Base-by-base conservation (phyloP, 1,284 basidiomycete genomes). In the Golubevia sp. region DNA sequence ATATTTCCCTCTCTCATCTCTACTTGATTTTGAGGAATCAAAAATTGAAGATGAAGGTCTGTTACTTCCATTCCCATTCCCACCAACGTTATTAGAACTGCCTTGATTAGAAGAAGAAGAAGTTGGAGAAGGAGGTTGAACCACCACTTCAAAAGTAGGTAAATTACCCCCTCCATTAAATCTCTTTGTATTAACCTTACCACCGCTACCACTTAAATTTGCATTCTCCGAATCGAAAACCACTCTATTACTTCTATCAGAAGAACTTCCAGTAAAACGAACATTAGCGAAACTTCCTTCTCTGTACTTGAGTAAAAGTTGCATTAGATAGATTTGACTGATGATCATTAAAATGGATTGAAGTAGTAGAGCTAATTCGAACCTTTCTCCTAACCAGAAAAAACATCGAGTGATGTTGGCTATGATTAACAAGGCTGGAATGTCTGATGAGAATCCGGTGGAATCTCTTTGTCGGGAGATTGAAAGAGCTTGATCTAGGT, bases 401-500 rank as follows among this genome's bases (percentile, higher is more conserved):
- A 93, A 93, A 84, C 91, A 92, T 75, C 91, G 86, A 21, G 90
- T 90, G 60, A 93, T 91, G 83, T 93, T 93, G 57, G 92, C 91
- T 66, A 92, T 86, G 79, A 71, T 91, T 90, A 92, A 83, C 66
- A 92, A 91, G 7, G 90, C 91, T 74, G 90, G 92, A 62, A 92
- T 89, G 79, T 93, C 92, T 73, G 88, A 87, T 61, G 91, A 92
- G 83, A 94, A 94, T 0, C 92, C 92, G 53, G 90, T 90, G 1
- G 92, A 88, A 76, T 92, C 91, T 84, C 92, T 93, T 64, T 62
- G 49, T 60, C 64, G 68, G 27, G 66, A 83, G 61, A 83, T 72
- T 55, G 59, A 68, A 50, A 79, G 63, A 20, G 68, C 71, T 55
- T 79, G 77, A 56, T 79, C 77, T 6, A 71, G 73, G 49, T 79